A percentile compares a stretch with the other conserved stretches of the same genome.
phyloP scores from a whole-genome alignment of 139 green algal species.

The Dunaliella primolecta region DNA sequence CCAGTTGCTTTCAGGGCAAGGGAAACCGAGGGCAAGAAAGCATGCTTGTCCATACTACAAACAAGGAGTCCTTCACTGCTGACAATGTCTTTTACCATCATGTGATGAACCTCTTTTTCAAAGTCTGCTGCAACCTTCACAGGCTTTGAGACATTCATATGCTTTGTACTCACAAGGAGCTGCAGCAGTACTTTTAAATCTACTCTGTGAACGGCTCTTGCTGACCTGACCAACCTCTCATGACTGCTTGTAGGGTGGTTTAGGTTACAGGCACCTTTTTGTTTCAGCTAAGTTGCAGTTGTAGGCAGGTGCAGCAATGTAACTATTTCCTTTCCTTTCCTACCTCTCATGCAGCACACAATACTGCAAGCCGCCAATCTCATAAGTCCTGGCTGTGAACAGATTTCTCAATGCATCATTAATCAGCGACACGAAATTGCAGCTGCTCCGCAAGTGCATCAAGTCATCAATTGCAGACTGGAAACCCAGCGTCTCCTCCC shows the following conservation, averaged over 20 bases:
- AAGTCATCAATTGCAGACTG: not conserved
- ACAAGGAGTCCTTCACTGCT: too few species aligned
- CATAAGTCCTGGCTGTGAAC: not conserved
- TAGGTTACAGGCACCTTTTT: too few species aligned
- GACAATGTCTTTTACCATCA: too few species aligned
- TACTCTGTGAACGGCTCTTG: not conserved
- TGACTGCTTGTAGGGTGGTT: too few species aligned
- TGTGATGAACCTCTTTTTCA: too few species aligned
- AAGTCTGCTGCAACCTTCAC: too few species aligned
- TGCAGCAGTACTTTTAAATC: too few species aligned
- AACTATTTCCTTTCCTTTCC: not conserved
- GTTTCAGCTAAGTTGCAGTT: not conserved
- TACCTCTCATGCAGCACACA: not conserved
- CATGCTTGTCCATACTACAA: not conserved
- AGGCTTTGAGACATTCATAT: too few species aligned
- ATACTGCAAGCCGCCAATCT: not conserved
- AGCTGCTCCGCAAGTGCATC: not conserved
- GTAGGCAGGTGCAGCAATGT: not conserved
- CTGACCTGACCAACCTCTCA: not conserved
- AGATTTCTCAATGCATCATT: not conserved
- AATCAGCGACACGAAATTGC: not conserved
- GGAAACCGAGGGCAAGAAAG: not conserved
- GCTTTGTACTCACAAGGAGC: too few species aligned
- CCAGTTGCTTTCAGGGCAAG: not conserved
- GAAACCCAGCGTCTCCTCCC: not conserved